These are phyloP conservation scores for Neoscytalidium dimidiatum DNA, from an alignment of 2,329 filamentous ascomycete species.

Conservation along the genomic window DNA sequence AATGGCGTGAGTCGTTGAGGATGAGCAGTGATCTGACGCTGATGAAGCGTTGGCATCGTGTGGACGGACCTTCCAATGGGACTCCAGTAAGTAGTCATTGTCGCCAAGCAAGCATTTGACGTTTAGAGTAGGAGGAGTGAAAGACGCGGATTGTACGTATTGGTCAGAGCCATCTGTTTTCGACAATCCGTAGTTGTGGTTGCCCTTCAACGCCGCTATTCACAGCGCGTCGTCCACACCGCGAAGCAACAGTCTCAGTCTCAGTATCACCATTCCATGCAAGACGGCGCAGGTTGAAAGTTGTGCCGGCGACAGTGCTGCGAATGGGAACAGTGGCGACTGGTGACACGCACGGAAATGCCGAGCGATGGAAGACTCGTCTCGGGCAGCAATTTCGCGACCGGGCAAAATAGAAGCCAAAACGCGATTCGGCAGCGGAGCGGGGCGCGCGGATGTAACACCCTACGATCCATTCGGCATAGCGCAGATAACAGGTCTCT, in stretches of 20 bases:
- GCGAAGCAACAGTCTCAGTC: too few relatives aligned
- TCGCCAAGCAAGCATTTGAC: neutral
- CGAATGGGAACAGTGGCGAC: too few relatives aligned
- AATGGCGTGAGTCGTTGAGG: neutral
- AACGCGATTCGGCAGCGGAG: neutral
- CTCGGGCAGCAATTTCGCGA: neutral
- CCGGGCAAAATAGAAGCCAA: neutral
- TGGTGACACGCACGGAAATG: neutral
- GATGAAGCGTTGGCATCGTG: neutral
- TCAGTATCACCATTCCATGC: too few relatives aligned
- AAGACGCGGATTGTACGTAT: too few relatives aligned
- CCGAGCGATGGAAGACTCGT: neutral
- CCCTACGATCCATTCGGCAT: neutral
- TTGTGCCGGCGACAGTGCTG: too few relatives aligned
- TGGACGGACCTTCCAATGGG: neutral
- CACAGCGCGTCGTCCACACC: too few relatives aligned
- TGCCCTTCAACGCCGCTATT: too few relatives aligned
- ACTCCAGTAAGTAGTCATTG: neutral
- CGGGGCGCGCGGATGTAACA: neutral
- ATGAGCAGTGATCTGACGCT: neutral
- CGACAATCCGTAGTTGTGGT: too few relatives aligned
- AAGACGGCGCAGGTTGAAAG: too few relatives aligned
- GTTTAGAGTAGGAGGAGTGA: neutral
- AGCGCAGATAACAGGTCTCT: neutral
- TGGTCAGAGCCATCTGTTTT: too few relatives aligned